Conservation (phyloP, 495 filamentous ascomycete genomes). For the Trichoderma reesei region DNA sequence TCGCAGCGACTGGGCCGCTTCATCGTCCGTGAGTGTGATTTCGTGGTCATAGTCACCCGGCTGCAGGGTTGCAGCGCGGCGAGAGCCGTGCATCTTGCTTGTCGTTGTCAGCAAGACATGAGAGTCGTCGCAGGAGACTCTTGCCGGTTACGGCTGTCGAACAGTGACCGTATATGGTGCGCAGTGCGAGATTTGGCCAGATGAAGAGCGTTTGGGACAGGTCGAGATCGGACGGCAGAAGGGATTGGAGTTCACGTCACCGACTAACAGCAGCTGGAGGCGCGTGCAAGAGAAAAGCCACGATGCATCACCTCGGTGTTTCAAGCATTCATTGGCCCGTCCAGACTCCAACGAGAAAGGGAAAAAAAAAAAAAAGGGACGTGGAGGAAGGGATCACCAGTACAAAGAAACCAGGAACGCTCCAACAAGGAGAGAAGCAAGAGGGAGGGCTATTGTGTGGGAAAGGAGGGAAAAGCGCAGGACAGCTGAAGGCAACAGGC, state of each 20-base stretch:
- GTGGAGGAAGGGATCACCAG: background rate
- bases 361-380: background rate
- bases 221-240: background rate
- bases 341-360: background rate
- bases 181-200: background rate
- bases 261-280: background rate
- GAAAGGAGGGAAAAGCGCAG: background rate
- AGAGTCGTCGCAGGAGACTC: background rate
- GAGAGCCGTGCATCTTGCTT: conserved; percentile 35
- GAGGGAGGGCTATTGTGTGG: background rate
- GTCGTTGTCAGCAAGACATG: conserved; percentile 11
- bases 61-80: conserved; percentile 37
- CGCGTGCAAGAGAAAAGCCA: background rate
- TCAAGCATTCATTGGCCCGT: background rate
- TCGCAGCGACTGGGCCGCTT: background rate
- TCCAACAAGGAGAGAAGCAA: background rate
- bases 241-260: background rate
- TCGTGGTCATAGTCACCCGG: conserved; percentile 52
- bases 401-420: background rate
- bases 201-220: background rate
- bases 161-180: background rate
- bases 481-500: background rate
- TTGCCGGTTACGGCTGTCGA: background rate
- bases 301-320: background rate
- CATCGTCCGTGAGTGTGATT: conserved; percentile 48